Conservation (phyloP, 2,329 filamentous ascomycete genomes). For the Pseudogymnoascus sp. region DNA sequence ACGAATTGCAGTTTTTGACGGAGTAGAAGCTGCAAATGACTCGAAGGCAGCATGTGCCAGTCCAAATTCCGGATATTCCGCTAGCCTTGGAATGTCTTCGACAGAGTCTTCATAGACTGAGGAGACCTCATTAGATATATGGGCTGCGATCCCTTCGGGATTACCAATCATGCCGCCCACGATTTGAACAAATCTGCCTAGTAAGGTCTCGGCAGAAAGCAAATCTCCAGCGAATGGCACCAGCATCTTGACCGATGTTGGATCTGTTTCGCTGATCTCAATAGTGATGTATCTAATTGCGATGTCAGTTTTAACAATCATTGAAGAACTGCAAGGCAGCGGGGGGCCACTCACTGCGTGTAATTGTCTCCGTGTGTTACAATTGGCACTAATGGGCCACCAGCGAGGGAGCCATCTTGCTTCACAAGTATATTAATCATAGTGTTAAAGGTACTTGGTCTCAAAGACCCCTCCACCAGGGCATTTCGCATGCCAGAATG, state of each 20-base stretch:
- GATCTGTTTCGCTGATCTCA: conserved; percentile 7
- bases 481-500: conserved; percentile 3
- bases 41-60: background rate
- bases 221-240: background rate
- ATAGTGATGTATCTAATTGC: background rate
- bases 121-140: background rate
- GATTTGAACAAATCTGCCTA: background rate
- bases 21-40: background rate
- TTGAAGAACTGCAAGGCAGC: background rate
- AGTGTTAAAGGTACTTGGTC: background rate
- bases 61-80: background rate
- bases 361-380: background rate
- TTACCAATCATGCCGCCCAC: background rate
- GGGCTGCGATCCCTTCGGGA: background rate
- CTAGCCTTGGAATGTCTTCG: background rate
- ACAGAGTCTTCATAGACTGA: background rate
- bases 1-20: background rate
- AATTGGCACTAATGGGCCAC: background rate
- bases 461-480: background rate
- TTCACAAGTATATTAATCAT: conserved; percentile 9
- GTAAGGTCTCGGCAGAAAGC: background rate
- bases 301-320: background rate
- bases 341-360: background rate
- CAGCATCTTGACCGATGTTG: background rate
- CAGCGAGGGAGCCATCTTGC: background rate